phyloP scores from a whole-genome alignment of 2,329 filamentous ascomycete genomes.

The Aspergillus fumigatiaffinis region DNA sequence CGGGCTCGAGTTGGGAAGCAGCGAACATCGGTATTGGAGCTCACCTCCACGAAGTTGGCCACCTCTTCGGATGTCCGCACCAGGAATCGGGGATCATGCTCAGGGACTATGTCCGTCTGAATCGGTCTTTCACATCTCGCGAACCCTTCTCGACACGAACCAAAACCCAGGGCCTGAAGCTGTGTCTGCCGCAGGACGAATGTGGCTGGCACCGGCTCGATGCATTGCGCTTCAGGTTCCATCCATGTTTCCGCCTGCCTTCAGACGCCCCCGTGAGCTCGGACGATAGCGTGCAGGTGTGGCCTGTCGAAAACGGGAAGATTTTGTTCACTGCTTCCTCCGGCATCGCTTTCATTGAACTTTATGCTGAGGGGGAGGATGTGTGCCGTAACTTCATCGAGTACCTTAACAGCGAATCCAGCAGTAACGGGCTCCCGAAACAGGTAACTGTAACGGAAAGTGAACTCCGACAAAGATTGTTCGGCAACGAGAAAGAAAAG shows the following conservation, averaged over 20 bases:
- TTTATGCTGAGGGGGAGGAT: conserved; percentile 75
- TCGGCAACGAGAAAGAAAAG: conserved; percentile 65
- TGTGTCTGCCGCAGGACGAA: conserved; percentile 74
- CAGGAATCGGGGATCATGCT: conserved; percentile 91
- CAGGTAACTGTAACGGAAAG: conserved; percentile 72
- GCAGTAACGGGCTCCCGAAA: conserved; percentile 58
- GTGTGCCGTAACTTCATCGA: conserved; percentile 79
- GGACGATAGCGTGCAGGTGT: conserved; percentile 80
- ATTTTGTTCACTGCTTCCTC: conserved; percentile 74
- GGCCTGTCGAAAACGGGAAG: conserved; percentile 73
- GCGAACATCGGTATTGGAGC: conserved; percentile 91
- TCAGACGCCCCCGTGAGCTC: conserved; percentile 61
- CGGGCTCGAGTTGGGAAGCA: conserved; percentile 91
- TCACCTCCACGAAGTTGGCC: conserved; percentile 86
- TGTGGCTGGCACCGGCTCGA: conserved; percentile 91
- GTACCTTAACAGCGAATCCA: conserved; percentile 60
- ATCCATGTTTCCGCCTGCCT: conserved; percentile 83
- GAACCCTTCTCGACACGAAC: conserved; percentile 87
- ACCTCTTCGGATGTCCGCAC: conserved; percentile 84
- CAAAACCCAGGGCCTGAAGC: conserved; percentile 70
- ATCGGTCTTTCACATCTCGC: conserved; percentile 73
- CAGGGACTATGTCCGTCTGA: conserved; percentile 78
- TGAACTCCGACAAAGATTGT: conserved; percentile 67
- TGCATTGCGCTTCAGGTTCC: conserved; percentile 79
- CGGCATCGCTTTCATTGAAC: conserved; percentile 80